Evolutionary conservation across 192 early-diverging fungal species (phyloP).

Genomic region (Linnemannia elongata): DNA sequence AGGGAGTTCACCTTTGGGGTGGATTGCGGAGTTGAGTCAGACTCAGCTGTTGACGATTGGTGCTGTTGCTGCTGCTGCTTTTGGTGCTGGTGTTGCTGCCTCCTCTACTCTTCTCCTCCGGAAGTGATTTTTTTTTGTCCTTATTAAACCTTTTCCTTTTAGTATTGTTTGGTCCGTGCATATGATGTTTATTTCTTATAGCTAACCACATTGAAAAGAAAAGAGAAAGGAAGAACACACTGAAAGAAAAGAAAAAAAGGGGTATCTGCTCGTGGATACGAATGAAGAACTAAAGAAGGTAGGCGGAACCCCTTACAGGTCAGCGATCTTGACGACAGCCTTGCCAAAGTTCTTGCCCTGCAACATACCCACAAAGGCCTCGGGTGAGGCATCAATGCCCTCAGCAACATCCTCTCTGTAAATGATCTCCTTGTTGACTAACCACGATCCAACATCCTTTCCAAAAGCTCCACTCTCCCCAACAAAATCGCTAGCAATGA

Average conservation of each 20-base stretch:
- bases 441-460: conserved; percentile 47
- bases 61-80: neutral
- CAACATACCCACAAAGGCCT: conserved; percentile 73
- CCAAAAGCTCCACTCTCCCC: conserved; percentile 55
- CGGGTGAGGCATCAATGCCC: conserved; percentile 57
- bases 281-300: neutral
- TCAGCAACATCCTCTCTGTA: conserved; percentile 55
- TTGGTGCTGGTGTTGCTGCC: neutral
- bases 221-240: neutral
- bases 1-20: neutral
- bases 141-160: neutral
- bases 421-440: conserved; percentile 42
- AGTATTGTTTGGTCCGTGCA: neutral
- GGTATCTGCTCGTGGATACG: neutral
- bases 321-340: conserved; percentile 67
- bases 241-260: neutral
- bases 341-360: conserved; percentile 81
- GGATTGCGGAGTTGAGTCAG: neutral
- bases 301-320: conserved; percentile 38
- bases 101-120: neutral
- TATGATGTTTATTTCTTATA: neutral
- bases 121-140: neutral
- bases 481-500: conserved; percentile 66
- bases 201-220: neutral
- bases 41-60: neutral